phyloP scores from a whole-genome alignment of 805 yeast species.

The Tetrapisispora arboricola region DNA sequence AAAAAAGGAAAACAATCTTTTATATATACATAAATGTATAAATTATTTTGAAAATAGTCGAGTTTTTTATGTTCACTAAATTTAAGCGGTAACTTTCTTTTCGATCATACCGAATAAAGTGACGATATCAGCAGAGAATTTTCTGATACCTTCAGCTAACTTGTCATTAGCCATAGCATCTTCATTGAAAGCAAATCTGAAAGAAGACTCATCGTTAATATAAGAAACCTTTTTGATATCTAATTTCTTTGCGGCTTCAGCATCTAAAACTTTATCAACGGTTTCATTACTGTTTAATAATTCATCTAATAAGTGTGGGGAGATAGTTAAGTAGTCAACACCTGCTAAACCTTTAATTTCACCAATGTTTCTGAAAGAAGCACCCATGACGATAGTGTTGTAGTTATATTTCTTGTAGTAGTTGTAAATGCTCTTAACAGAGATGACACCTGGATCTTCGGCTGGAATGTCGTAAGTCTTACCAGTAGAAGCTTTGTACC shows the following conservation, averaged over 20 bases:
- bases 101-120: conserved; percentile 63
- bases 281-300: conserved; percentile 65
- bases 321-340: conserved; percentile 88
- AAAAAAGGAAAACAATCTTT: no score
- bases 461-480: conserved; percentile 60
- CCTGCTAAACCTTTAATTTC: conserved; percentile 97
- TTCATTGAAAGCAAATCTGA: conserved; percentile 87
- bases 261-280: conserved; percentile 75
- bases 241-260: conserved; percentile 44
- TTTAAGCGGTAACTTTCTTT: conserved; percentile 40
- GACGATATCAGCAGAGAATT: conserved; percentile 86
- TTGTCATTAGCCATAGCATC: conserved; percentile 99
- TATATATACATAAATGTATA: no score
- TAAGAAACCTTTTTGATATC: conserved; percentile 61
- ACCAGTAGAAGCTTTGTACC: conserved; percentile 94
- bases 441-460: conserved; percentile 88
- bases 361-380: conserved; percentile 95
- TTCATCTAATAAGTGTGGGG: conserved; percentile 87
- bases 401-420: conserved; percentile 96
- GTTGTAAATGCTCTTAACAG: conserved; percentile 84
- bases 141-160: conserved; percentile 95
- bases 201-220: conserved; percentile 76
- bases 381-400: conserved; percentile 99
- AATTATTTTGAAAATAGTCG: no score
- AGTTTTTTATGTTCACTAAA: not conserved